These are phyloP conservation scores for Solanum hybrid DNA, from an alignment of 305 asterid species.

Conservation along the genomic window DNA sequence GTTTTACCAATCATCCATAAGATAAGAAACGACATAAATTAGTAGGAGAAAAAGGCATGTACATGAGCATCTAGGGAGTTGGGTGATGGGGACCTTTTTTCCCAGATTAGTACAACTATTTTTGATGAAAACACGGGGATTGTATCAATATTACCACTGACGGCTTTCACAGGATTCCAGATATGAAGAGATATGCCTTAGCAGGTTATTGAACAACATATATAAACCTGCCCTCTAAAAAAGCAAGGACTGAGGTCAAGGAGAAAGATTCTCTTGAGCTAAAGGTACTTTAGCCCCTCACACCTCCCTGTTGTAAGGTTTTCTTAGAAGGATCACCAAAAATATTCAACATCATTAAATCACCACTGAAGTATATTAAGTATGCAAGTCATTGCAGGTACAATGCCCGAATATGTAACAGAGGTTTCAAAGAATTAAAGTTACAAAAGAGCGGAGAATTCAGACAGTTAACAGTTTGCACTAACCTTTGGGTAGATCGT, in stretches of 20 bases:
- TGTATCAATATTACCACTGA: not conserved
- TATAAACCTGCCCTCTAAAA: not conserved
- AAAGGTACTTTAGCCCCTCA: not conserved
- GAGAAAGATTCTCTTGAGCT: not conserved
- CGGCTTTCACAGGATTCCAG: not conserved
- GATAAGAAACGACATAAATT: not conserved
- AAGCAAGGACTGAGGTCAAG: not conserved
- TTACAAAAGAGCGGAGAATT: not conserved
- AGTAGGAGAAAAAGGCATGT: not conserved
- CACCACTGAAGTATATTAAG: not conserved
- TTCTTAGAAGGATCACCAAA: not conserved
- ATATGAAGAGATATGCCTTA: not conserved
- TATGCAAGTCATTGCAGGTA: not conserved
- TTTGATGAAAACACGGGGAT: not conserved
- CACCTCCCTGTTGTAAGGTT: not conserved
- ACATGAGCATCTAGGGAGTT: not conserved
- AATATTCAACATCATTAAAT: not conserved
- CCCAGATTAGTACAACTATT: not conserved
- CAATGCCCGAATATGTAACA: not conserved
- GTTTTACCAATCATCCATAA: not conserved
- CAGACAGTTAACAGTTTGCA: not conserved
- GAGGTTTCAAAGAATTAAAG: not conserved
- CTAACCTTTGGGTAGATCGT: slow-evolving; percentile 61
- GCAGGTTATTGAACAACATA: not conserved
- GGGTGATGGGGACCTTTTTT: not conserved